Conservation (phyloP, 768 basidiomycete genomes). For the Ramaria rubella region DNA sequence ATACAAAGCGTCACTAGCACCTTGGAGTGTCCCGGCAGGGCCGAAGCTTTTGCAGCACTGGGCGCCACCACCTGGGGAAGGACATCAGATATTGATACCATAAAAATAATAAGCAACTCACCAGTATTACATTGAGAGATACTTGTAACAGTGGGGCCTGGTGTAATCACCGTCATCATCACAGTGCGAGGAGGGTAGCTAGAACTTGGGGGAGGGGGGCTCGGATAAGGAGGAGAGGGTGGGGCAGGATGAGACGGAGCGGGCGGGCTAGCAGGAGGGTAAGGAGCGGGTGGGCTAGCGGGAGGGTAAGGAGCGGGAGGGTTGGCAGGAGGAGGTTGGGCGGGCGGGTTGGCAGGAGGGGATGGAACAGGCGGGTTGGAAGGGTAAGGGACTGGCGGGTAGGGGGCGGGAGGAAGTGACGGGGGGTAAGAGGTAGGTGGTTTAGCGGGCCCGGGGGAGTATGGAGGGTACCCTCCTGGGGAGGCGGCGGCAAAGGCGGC, state of each 20-base stretch:
- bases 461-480: constrained; percentile 11
- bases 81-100: neutral
- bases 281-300: no score
- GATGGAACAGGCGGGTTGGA: no score
- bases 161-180: neutral
- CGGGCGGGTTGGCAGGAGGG: no score
- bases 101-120: neutral
- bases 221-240: neutral
- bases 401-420: no score
- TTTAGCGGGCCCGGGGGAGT: no score
- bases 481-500: constrained; percentile 18
- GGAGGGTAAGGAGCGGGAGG: no score
- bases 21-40: constrained; percentile 9
- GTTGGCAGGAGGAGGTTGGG: no score
- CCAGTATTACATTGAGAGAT: constrained; percentile 11
- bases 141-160: neutral
- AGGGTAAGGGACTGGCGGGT: no score
- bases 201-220: neutral
- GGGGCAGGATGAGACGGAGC: constrained; percentile 3
- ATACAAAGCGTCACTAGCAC: constrained; percentile 35
- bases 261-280: no score
- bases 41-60: constrained; percentile 29
- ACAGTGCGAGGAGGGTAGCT: neutral
- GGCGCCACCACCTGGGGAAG: constrained; percentile 11
- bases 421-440: no score